Evolutionary conservation across 768 basidiomycete genomes (phyloP).

Genomic region (Baorangia bicolor): DNA sequence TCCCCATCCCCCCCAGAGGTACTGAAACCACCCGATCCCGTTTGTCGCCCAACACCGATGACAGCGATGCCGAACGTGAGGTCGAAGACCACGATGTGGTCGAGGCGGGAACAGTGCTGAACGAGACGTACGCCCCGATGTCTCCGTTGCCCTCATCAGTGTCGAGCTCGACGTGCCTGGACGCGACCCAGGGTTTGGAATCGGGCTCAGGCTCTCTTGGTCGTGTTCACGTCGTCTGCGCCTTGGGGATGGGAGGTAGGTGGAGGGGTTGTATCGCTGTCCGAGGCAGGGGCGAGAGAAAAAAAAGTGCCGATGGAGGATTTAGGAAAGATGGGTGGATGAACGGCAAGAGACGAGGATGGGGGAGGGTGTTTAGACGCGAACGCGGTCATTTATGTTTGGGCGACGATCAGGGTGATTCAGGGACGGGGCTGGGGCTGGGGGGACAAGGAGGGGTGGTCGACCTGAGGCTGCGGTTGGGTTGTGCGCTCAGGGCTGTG

Average conservation of each 20-base stretch:
- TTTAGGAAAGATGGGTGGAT: conserved; percentile 24
- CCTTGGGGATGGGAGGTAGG: neutral
- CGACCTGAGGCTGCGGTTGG: conserved; percentile 6
- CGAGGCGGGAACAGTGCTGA: conserved; percentile 21
- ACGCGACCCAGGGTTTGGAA: conserved; percentile 3
- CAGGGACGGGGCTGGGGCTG: conserved; percentile 2
- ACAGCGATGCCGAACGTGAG: conserved; percentile 18
- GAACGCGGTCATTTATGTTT: conserved; percentile 16
- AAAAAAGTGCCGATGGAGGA: conserved; percentile 29
- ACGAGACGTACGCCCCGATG: conserved; percentile 20
- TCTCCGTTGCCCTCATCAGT: conserved; percentile 21
- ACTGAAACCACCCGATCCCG: neutral
- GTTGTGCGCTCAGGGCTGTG: neutral
- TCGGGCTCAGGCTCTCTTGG: neutral
- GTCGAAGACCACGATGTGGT: conserved; percentile 8
- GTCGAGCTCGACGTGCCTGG: conserved; percentile 22
- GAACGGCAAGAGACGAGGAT: conserved; percentile 10
- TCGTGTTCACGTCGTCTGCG: neutral
- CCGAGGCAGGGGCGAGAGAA: conserved; percentile 18
- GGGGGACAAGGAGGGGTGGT: conserved; percentile 1
- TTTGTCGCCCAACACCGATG: conserved; percentile 1
- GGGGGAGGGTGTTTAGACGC: conserved; percentile 16
- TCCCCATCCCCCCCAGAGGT: neutral
- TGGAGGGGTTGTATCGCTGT: conserved; percentile 6
- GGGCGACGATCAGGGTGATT: too few species aligned